These are phyloP conservation scores for Aspergillus aculeatinus DNA, from an alignment of 2,329 filamentous ascomycete species.

Conservation along the genomic window DNA sequence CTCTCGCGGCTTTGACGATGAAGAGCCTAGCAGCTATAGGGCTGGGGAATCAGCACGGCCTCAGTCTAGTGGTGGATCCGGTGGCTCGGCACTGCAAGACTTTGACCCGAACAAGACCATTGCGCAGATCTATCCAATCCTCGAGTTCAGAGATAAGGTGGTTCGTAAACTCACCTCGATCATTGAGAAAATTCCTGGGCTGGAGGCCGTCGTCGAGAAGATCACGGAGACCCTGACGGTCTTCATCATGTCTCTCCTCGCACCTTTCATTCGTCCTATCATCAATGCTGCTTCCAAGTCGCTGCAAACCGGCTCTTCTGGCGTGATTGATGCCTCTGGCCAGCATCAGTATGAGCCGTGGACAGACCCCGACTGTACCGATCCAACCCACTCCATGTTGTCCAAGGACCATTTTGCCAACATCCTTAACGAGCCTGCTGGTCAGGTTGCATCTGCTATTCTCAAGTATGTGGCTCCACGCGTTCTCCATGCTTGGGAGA, in stretches of 20 bases:
- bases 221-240: constrained; percentile 91
- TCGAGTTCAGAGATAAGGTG: constrained; percentile 90
- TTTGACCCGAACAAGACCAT: constrained; percentile 78
- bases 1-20: constrained; percentile 11
- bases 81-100: constrained; percentile 70
- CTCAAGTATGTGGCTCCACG: constrained; percentile 85
- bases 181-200: constrained; percentile 86
- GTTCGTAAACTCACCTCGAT: constrained; percentile 81
- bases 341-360: constrained; percentile 77
- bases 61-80: constrained; percentile 28
- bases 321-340: constrained; percentile 65
- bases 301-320: constrained; percentile 80
- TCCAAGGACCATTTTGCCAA: constrained; percentile 85
- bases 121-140: constrained; percentile 86
- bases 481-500: constrained; percentile 89
- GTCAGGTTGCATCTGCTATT: constrained; percentile 69
- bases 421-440: constrained; percentile 73
- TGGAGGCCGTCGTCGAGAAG: constrained; percentile 86
- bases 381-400: constrained; percentile 79
- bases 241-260: constrained; percentile 85
- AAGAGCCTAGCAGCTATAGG: constrained; percentile 37
- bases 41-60: constrained; percentile 25
- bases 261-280: constrained; percentile 88
- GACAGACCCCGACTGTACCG: constrained; percentile 71
- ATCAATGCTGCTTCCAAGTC: constrained; percentile 82